Conservation (phyloP, 2,329 filamentous ascomycete species). For the Paracoccidioides lutzii region DNA sequence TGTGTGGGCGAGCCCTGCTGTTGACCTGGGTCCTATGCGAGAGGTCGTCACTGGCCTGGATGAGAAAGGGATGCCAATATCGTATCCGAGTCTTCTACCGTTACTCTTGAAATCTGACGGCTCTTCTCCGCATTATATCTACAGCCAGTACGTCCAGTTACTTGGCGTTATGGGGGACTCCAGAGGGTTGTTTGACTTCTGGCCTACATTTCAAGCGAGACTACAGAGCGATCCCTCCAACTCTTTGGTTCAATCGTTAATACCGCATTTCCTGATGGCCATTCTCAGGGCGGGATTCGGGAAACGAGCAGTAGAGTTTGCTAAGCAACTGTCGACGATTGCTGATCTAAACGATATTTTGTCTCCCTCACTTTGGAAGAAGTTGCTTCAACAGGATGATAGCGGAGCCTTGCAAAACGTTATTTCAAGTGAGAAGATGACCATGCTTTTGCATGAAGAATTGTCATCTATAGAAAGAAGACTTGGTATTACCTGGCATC, state of each 20-base stretch:
- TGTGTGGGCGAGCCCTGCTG: conserved; percentile 3
- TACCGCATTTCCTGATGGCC: conserved; percentile 12
- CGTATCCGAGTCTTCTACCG: conserved; percentile 2
- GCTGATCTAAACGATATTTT: conserved; percentile 13
- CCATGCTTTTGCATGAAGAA: conserved; percentile 16
- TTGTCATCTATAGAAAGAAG: conserved; percentile 19
- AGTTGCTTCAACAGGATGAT: conserved; percentile 12
- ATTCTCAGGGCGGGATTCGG: conserved; percentile 16
- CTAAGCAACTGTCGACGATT: conserved; percentile 18
- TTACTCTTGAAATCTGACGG: not conserved
- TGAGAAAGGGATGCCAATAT: not conserved
- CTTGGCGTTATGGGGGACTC: conserved; percentile 14
- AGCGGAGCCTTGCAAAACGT: conserved; percentile 15
- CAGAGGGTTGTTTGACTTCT: conserved; percentile 14
- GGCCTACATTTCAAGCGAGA: conserved; percentile 13
- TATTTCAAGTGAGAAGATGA: conserved; percentile 13
- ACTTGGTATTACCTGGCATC: conserved; percentile 21
- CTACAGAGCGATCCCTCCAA: not conserved
- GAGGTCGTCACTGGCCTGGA: conserved; percentile 5
- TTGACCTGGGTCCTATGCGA: conserved; percentile 5
- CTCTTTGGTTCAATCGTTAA: conserved; percentile 12
- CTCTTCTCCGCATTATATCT: not conserved
- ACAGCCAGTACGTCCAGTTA: conserved; percentile 4
- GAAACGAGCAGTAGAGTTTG: conserved; percentile 14
- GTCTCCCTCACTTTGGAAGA: conserved; percentile 5